A percentile compares a stretch with the other conserved stretches of the same genome.
These are phyloP conservation scores for Angophora floribunda DNA, from an alignment of 345 rosid species.

Conservation along the genomic window DNA sequence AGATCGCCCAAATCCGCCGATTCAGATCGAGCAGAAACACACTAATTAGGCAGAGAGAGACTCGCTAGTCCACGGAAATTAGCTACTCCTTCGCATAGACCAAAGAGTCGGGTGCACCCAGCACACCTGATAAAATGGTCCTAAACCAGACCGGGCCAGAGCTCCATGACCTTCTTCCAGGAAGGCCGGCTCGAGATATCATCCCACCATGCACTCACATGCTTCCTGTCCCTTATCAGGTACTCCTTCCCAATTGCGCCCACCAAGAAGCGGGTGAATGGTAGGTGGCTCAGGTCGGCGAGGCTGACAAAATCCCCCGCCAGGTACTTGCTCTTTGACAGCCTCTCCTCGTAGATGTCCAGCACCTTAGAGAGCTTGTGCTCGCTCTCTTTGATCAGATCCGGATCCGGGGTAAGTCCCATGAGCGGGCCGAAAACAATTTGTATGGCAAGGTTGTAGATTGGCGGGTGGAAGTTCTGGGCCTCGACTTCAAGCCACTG, in stretches of 20 bases:
- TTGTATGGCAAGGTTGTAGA: constrained; percentile 23
- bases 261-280: constrained; percentile 46
- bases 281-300: constrained; percentile 73
- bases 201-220: constrained; percentile 68
- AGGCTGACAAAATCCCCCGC: constrained; percentile 65
- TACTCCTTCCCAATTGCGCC: constrained; percentile 35
- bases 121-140: not conserved
- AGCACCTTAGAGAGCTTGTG: constrained; percentile 42
- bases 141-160: not conserved
- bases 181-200: constrained; percentile 54
- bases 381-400: constrained; percentile 49
- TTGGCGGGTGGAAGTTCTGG: constrained; percentile 34
- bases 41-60: not conserved
- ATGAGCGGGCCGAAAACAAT: constrained; percentile 23
- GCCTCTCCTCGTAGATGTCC: constrained; percentile 57
- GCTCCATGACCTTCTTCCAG: constrained; percentile 39
- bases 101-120: not conserved
- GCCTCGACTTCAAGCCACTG: constrained; percentile 76
- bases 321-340: constrained; percentile 46
- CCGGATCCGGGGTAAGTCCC: constrained; percentile 36
- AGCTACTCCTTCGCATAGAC: not conserved
- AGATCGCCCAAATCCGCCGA: not conserved
- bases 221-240: constrained; percentile 44
- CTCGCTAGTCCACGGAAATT: not conserved
- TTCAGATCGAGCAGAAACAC: not conserved